These are phyloP conservation scores for Chlamydomonas sphaeroides DNA, from an alignment of 139 green algal species.

Conservation along the genomic window DNA sequence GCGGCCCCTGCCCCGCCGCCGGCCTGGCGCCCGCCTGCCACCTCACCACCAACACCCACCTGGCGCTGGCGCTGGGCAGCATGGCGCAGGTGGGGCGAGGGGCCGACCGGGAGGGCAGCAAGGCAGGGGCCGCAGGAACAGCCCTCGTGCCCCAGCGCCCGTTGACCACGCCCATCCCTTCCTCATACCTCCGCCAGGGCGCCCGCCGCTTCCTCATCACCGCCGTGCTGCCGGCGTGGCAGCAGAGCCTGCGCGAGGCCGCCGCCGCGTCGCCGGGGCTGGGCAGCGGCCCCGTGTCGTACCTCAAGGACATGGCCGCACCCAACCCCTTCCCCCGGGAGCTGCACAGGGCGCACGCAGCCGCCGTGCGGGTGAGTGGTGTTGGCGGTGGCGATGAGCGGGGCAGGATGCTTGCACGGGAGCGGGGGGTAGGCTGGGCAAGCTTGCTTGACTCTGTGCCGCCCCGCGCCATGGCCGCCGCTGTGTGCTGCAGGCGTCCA, in stretches of 20 bases:
- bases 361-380: slow-evolving; percentile 28
- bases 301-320: slow-evolving; percentile 45
- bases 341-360: slow-evolving; percentile 23
- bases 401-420: no score
- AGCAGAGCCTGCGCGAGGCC: slow-evolving; percentile 45
- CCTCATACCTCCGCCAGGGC: no score
- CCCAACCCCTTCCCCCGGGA: slow-evolving; percentile 25
- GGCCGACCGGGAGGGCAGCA: no score
- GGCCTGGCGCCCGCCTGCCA: slow-evolving; percentile 46
- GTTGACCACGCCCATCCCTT: no score
- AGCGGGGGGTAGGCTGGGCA: no score
- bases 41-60: slow-evolving; percentile 43
- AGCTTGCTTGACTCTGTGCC: not conserved
- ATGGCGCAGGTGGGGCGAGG: slow-evolving; percentile 41
- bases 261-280: not conserved
- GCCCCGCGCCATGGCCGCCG: not conserved
- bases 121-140: no score
- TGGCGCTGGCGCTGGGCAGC: slow-evolving; percentile 41
- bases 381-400: no score
- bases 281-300: not conserved
- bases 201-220: slow-evolving; percentile 26
- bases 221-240: slow-evolving; percentile 45
- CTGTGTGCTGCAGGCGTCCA: not conserved
- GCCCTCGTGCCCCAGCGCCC: no score
- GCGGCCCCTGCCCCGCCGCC: slow-evolving; percentile 20